Evolutionary conservation across 1,284 basidiomycete genomes (phyloP), one percentile per base, ranked within the genome.

Genomic region (Heterobasidion occidentale): DNA sequence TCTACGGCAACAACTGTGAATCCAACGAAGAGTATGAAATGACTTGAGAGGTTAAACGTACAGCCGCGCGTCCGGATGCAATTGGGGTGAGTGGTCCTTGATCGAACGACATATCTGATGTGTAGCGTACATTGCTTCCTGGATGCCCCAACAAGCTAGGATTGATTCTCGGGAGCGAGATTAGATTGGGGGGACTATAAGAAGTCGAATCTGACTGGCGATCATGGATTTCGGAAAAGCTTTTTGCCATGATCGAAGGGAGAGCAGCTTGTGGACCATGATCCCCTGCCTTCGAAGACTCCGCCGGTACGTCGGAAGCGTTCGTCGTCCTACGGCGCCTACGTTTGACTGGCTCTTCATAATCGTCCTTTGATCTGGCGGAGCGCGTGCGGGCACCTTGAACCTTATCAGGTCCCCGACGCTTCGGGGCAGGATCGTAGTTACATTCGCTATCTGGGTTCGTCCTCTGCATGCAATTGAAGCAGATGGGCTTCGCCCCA

Each of bases 401-500:
- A 0, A 74, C 76, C 67, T 80, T 86, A 68, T 90, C 88, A 2
- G 88, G 88, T 3, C 88, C 88, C 49, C 88, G 78, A 46, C 89
- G 82, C 62, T 85, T 88, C 19, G 89, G 88, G 7, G 79, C 68
- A 17, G 78, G 53, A 62, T 91, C 89, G 62, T 90, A 91, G 47
- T 70, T 68, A 61, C 84, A 87, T 48, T 67, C 70, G 9, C 17
- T 12, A 11, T 33, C 46, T 33, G 46, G n/a, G 14, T n/a, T 47
- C 46, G 51, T 58, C 49, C 70, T 60, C 72, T 73, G 50, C 38
- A 19, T 68, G 64, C 88, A 90, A 64, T 88, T 89, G 64, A 85
- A 78, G 64, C 88, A 91, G 12, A 75, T 65, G 9, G 88, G 89
- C 61, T 84, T 88, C 14, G 83, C 82, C 53, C 89, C 89, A 66